Evolutionary conservation across 441 rosid species (phyloP), one percentile per base, ranked within the genome.

Genomic region (Sinapis alba): DNA sequence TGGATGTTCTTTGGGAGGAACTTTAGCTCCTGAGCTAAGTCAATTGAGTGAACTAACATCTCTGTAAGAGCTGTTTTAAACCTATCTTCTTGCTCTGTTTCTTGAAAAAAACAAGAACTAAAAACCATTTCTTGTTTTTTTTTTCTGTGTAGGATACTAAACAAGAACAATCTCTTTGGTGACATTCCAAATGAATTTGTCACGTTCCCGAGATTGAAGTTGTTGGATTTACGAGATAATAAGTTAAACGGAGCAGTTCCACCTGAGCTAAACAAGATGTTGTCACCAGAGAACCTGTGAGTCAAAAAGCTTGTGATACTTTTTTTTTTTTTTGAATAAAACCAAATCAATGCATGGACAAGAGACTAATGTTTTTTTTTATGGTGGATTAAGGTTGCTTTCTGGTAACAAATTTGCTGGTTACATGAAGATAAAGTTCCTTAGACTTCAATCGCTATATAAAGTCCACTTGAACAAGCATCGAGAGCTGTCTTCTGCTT

Each of bases 161-260:
- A 32, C 57, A 81, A 77, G 75, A 93, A 91, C 79, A 74, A 30
- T 60, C 83, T 93, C 79, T 85, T 41, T 38, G 97, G 92, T 24
- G 57, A 69, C 63, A 86, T 93, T 66, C 94, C 98, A 10, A 73
- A 79, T 73, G 96, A 89, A 81, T 74, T 89, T 53, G 86, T 85
- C 65, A 79, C 69, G 21, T 91, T 93, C 28, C 71, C 58, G 20
- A 78, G 81, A 65, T 71, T 91, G 23, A 83, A 88, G 75, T 23
- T 89, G 24, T 81, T 91, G 82, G 97, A 89, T 69, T 81, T 91
- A 68, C 87, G 91, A 72, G 82, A 80, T 15, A 91, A 89, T 81
- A 79, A 86, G 75, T 79, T 93, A 61, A 72, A 63, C 62, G 97
- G 96, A 80, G 78, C 45, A 45, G 78, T 93, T 85, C 98, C 97